A percentile compares a stretch with the other conserved stretches of the same genome.
Evolutionary conservation across 2,329 filamentous ascomycete species (phyloP).

Genomic region (Dendrostoma leiphaemia): DNA sequence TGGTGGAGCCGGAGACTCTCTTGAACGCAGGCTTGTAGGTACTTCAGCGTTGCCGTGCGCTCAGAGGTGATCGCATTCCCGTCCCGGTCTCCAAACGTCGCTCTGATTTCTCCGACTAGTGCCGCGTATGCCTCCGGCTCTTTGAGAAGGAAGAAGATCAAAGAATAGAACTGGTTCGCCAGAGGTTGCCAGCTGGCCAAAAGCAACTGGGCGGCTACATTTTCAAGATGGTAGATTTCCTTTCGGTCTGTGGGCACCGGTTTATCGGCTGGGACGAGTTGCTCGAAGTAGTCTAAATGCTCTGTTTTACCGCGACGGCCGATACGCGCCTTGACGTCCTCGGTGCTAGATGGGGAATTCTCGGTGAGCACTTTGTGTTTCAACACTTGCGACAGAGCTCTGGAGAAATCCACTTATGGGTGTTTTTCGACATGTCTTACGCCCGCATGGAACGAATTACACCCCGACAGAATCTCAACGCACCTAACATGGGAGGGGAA

Average conservation of each 20-base stretch:
- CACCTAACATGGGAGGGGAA: no score
- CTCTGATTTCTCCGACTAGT: conserved; percentile 29
- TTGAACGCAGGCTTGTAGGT: conserved; percentile 3
- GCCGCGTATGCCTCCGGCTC: conserved; percentile 25
- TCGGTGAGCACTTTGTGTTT: no score
- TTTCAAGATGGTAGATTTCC: conserved; percentile 21
- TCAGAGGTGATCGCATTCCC: not conserved
- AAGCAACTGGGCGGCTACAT: conserved; percentile 22
- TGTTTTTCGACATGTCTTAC: no score
- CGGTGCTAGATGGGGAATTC: no score
- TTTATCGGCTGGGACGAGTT: conserved; percentile 9
- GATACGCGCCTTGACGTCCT: no score
- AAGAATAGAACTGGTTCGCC: conserved; percentile 20
- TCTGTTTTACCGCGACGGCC: not conserved
- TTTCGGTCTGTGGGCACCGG: conserved; percentile 17
- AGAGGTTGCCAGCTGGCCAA: conserved; percentile 24
- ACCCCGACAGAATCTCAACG: no score
- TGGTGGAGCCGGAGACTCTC: conserved; percentile 17
- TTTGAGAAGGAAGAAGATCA: conserved; percentile 21
- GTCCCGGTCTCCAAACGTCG: no score
- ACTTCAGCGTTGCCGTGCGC: conserved; percentile 1
- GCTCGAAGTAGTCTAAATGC: conserved; percentile 18
- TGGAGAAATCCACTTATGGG: no score
- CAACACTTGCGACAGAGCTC: no score
- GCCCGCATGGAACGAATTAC: no score